phyloP scores from a whole-genome alignment of 2,329 filamentous ascomycete genomes.

The Sclerotinia trifoliorum region DNA sequence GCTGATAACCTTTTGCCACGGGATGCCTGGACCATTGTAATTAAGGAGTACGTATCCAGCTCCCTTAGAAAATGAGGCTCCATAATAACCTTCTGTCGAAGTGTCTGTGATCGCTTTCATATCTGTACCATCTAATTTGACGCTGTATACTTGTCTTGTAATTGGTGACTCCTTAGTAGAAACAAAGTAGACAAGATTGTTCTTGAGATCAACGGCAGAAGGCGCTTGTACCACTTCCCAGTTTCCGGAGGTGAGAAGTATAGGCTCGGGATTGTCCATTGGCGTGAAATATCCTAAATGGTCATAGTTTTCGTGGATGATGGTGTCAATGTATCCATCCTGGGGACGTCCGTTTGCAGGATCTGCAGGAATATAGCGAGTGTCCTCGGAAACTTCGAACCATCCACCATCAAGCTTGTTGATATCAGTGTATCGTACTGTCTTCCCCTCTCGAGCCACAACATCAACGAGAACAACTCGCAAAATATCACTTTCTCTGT shows the following conservation, averaged over 20 bases:
- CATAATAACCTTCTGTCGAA: conserved; percentile 73
- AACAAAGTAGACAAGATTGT: conserved; percentile 88
- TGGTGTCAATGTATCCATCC: conserved; percentile 90
- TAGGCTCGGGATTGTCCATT: conserved; percentile 75
- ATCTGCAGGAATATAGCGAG: conserved; percentile 83
- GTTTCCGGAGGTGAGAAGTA: conserved; percentile 80
- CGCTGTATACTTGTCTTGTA: conserved; percentile 88
- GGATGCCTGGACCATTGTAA: conserved; percentile 80
- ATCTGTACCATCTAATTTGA: conserved; percentile 76
- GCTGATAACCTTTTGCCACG: conserved; percentile 86
- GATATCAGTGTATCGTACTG: conserved; percentile 77
- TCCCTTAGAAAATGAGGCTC: conserved; percentile 77
- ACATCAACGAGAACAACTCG: conserved; percentile 86
- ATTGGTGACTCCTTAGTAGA: conserved; percentile 84
- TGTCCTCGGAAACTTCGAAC: conserved; percentile 91
- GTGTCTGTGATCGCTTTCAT: conserved; percentile 73
- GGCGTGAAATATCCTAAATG: conserved; percentile 93
- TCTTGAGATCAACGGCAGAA: conserved; percentile 77
- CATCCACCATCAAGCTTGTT: conserved; percentile 88
- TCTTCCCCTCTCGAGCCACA: conserved; percentile 66
- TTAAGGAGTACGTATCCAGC: conserved; percentile 81
- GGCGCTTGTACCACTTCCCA: conserved; percentile 93
- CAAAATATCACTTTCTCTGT: conserved; percentile 88
- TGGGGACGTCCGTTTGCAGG: conserved; percentile 69
- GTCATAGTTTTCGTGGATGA: conserved; percentile 83